These are phyloP conservation scores for Barnettozyma hawaiiensis DNA, from an alignment of 1,139 yeast genomes.

Conservation along the genomic window DNA sequence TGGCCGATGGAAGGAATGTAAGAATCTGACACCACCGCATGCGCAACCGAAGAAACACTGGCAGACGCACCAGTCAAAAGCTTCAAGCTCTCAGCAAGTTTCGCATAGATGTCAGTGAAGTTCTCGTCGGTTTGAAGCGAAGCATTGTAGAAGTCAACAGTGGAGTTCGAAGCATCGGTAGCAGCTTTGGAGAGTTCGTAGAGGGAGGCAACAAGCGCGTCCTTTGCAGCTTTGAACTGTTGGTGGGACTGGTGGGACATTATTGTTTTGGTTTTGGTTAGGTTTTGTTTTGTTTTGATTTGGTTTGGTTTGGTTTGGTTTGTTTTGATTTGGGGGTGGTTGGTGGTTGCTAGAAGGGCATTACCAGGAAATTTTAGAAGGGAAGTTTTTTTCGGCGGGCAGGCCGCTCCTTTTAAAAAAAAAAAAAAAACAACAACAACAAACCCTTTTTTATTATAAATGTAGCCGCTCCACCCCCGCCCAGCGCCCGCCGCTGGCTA, in stretches of 20 bases:
- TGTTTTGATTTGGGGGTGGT: conserved; percentile 3
- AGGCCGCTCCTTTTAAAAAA: conserved; percentile 2
- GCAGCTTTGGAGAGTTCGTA: conserved; percentile 80
- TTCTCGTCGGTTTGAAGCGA: conserved; percentile 34
- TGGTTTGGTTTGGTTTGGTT: too few species aligned
- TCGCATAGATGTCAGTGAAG: conserved; percentile 32
- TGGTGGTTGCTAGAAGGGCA: conserved; percentile 5
- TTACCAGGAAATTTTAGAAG: not conserved
- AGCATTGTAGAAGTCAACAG: conserved; percentile 65
- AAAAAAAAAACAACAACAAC: not conserved
- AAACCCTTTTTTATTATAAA: too few species aligned
- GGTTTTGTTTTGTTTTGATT: conserved; percentile 3
- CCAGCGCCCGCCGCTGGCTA: too few species aligned
- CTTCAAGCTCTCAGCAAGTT: conserved; percentile 33
- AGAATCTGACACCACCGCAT: conserved; percentile 17
- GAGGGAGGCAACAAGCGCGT: conserved; percentile 62
- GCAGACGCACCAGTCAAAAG: conserved; percentile 25
- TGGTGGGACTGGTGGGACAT: conserved; percentile 9
- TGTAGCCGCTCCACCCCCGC: too few species aligned
- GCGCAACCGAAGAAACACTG: conserved; percentile 16
- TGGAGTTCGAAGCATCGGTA: conserved; percentile 70
- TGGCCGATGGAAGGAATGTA: conserved; percentile 9
- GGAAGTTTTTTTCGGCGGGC: not conserved
- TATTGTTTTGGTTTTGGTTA: conserved; percentile 1
- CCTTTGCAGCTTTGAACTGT: conserved; percentile 34